phyloP scores from a whole-genome alignment of 352 stramenopile species.

The Phytophthora hibernalis region DNA sequence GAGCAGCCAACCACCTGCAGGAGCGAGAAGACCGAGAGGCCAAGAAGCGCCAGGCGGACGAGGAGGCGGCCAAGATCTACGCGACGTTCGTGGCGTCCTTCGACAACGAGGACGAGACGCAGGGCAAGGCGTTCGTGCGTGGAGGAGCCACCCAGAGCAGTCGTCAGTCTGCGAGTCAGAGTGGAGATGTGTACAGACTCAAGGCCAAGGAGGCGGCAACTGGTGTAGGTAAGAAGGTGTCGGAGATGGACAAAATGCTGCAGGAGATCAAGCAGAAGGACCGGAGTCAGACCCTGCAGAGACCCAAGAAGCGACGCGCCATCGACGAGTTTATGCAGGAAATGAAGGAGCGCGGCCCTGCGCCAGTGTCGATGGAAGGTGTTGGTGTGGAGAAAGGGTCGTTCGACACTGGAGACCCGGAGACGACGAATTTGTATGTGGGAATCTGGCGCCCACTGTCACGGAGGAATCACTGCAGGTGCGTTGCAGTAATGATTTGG shows the following conservation, averaged over 20 bases:
- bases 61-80: slow-evolving; percentile 89
- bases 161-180: slow-evolving; percentile 5
- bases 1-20: slow-evolving; percentile 25
- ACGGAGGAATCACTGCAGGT: slow-evolving; percentile 93
- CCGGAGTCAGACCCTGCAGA: slow-evolving; percentile 20
- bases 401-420: slow-evolving; percentile 84
- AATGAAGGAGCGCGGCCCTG: slow-evolving; percentile 75
- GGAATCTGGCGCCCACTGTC: slow-evolving; percentile 92
- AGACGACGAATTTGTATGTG: slow-evolving; percentile 95
- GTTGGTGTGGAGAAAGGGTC: slow-evolving; percentile 59
- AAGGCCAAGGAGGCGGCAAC: slow-evolving; percentile 25
- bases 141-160: slow-evolving; percentile 11
- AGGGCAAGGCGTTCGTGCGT: slow-evolving; percentile 75
- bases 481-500: background rate
- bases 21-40: slow-evolving; percentile 82
- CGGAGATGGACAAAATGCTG: slow-evolving; percentile 75
- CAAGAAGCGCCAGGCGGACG: slow-evolving; percentile 86
- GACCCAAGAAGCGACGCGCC: slow-evolving; percentile 60
- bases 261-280: slow-evolving; percentile 78
- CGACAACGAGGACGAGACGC: slow-evolving; percentile 69
- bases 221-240: slow-evolving; percentile 39
- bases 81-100: slow-evolving; percentile 92
- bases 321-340: slow-evolving; percentile 92
- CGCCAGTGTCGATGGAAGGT: slow-evolving; percentile 30
- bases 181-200: slow-evolving; percentile 45